Base-by-base conservation (phyloP, 2,329 filamentous ascomycete genomes). In the Sporothrix inflata region DNA sequence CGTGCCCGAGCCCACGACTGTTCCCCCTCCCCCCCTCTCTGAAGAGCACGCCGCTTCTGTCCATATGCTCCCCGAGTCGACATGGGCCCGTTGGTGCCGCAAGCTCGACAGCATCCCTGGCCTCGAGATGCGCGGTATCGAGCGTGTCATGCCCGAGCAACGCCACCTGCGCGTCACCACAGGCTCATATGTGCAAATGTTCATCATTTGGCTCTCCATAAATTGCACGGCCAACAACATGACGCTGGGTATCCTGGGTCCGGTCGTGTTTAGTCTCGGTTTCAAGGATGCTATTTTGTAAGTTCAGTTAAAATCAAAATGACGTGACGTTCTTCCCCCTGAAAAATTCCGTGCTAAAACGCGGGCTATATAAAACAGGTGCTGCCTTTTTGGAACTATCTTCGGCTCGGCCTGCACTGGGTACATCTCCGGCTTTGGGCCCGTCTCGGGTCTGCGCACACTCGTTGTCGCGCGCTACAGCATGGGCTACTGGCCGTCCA, bases 191-290 rank as follows among this genome's bases (percentile, higher is more conserved):
- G 63, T 83, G 2, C 82, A 83, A 70, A 79, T 84, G 34, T 79
- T 80, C 6, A 72, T 84, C 38, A 77, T 84, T 47, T 84, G 83
- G 83, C 84, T 84, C 74, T 81, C 82, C 71, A 82, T 82, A 74
- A 84, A 84, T 73, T 78, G 83, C 57, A 83, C 83, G 0, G 77
- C 81, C 71, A 84, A 84, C 76, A 84, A 84, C 72, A 76, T 84
- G 14, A 75, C 78, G 1, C 75, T 77, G 3, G 79, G 78, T 6
- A 74, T 81, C 7, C 75, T 80, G 5, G 79, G 79, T 0, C 79
- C 79, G 1, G 61, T 78, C 2, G 40, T 78, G 11, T 80, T 79
- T 63, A 68, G 75, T 3, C 75, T 81, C 1, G 78, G 79, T 1
- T 79, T 80, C 55, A 70, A 73, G 1, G 78, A 79, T 63, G 75